Evolutionary conservation across 768 basidiomycete species (phyloP), one percentile per base, ranked within the genome.

Genomic region (Trametes cingulata): DNA sequence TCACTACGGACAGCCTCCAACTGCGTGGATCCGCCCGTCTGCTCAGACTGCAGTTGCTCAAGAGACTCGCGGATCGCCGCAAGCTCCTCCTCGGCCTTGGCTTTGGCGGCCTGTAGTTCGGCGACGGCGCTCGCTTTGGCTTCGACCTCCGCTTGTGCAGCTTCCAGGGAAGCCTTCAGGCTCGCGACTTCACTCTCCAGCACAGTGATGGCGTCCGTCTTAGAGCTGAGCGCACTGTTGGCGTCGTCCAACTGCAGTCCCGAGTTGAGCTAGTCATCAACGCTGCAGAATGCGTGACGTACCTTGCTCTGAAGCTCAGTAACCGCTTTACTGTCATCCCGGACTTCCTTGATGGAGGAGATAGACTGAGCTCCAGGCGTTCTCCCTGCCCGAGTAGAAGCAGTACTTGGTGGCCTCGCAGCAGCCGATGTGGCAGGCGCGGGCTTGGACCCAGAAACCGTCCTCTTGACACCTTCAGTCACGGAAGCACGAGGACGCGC

Each of bases 291-390:
- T 52, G 41, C 24, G 53, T 35, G 15, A n/a, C 73, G 33, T 69
- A 83, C 90, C 81, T 89, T 84, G 49, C 69, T 75, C 69, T 86
- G 84, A 17, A 90, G 67, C 55, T 84, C 87, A 56, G 80, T 79
- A 20, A 85, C 62, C 13, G 72, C 80, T 67, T 82, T 84, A n/a
- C 73, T 76, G 63, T 85, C 85, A 62, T 85, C 86, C 61, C 81
- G 83, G 17, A 87, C 76, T 66, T 91, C 91, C 59, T 79, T 81
- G 59, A 91, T 85, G 9, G 90, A 90, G n/a, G 87, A 81, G 48
- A 91, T 85, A 14, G 90, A 91, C 24, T 78, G 75, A 39, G 82
- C 67, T 27, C 82, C 72, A 17, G 82, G 78, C 55, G 81, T 71
- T 41, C 83, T 61, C 56, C 76, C 82, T 9, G 76, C 65, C 27